Percentiles rank a stretch among this genome's conserved stretches.
Conservation (phyloP, 345 rosid species). For the Rhodamnia rubescens region DNA sequence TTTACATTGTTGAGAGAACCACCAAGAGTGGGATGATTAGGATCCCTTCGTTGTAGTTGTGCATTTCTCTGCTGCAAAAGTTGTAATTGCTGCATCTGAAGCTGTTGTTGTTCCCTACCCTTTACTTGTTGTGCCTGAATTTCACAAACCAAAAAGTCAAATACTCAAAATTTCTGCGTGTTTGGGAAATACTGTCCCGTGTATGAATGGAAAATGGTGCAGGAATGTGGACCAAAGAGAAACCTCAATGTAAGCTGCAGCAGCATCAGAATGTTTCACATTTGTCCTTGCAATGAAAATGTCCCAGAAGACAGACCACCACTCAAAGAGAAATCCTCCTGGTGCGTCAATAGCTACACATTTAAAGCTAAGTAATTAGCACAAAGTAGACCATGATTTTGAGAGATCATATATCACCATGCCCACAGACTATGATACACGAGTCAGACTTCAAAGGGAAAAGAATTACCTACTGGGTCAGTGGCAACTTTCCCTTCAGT, state of each 20-base stretch:
- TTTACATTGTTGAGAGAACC: constrained; percentile 31
- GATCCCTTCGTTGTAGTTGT: constrained; percentile 49
- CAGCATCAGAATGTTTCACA: constrained; percentile 54
- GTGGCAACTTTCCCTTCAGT: constrained; percentile 59
- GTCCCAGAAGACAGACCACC: constrained; percentile 88
- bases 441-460: not conserved
- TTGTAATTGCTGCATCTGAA: constrained; percentile 55
- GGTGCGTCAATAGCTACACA: constrained; percentile 64
- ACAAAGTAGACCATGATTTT: not conserved
- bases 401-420: not conserved
- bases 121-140: constrained; percentile 42
- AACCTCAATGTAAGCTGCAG: constrained; percentile 68
- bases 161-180: not conserved
- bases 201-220: not conserved
- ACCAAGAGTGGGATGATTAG: constrained; percentile 31
- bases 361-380: not conserved
- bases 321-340: constrained; percentile 67
- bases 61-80: constrained; percentile 44
- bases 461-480: constrained; percentile 56
- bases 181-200: not conserved
- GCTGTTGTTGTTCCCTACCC: constrained; percentile 47
- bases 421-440: not conserved
- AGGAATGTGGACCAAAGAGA: not conserved
- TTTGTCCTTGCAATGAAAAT: constrained; percentile 68
- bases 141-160: not conserved